Conservation (phyloP, 2,329 filamentous ascomycete genomes). For the Curvularia spicifera region DNA sequence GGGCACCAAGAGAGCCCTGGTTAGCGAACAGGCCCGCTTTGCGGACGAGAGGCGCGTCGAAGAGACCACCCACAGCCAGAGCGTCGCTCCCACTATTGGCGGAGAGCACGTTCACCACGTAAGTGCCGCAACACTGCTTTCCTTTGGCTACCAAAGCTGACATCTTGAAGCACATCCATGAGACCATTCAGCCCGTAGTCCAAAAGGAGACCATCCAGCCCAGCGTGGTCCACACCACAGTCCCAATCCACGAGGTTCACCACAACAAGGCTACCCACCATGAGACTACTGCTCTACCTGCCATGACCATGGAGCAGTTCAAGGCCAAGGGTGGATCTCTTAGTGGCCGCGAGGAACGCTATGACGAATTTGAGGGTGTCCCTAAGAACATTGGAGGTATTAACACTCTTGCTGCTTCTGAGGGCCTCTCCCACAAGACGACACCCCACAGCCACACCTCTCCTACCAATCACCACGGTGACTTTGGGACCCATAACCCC, state of each 20-base stretch:
- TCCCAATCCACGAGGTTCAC: slow-evolving; percentile 75
- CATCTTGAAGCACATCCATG: slow-evolving; percentile 60
- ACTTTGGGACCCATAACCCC: slow-evolving; percentile 21
- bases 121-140: slow-evolving; percentile 3
- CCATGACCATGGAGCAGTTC: slow-evolving; percentile 70
- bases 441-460: slow-evolving; percentile 13
- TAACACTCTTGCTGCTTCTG: slow-evolving; percentile 26
- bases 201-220: slow-evolving; percentile 73
- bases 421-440: slow-evolving; percentile 26
- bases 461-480: slow-evolving; percentile 20
- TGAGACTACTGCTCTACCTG: slow-evolving; percentile 66
- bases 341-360: slow-evolving; percentile 61
- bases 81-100: slow-evolving; percentile 57
- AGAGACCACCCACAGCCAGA: slow-evolving; percentile 58
- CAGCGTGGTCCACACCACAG: slow-evolving; percentile 72
- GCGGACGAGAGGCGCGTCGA: slow-evolving; percentile 57
- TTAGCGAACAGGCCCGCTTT: slow-evolving; percentile 62
- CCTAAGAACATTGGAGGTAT: slow-evolving; percentile 57
- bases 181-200: slow-evolving; percentile 73
- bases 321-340: slow-evolving; percentile 62
- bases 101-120: slow-evolving; percentile 69
- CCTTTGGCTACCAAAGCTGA: slow-evolving; percentile 11
- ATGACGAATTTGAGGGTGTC: slow-evolving; percentile 68
- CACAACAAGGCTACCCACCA: slow-evolving; percentile 72
- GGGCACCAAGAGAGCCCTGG: slow-evolving; percentile 34